Conservation (phyloP, 495 filamentous ascomycete species). For the Peziza echinospora region DNA sequence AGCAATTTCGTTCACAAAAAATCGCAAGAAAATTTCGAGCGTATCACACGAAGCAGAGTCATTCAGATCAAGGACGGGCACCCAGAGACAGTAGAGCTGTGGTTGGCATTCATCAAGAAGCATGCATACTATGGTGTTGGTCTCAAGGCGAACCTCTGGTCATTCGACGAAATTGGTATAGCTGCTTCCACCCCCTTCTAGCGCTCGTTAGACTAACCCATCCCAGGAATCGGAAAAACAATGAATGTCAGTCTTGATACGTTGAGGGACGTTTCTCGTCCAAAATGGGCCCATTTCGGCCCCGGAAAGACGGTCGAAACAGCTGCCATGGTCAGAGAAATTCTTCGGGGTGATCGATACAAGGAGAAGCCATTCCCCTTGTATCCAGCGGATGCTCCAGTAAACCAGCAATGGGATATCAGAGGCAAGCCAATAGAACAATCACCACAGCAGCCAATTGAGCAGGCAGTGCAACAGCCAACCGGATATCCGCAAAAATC, state of each 20-base stretch:
- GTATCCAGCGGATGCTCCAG: background rate
- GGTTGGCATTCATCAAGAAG: slow-evolving; percentile 79
- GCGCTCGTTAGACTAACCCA: background rate
- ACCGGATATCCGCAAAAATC: background rate
- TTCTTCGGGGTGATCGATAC: slow-evolving; percentile 31
- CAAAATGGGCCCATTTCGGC: slow-evolving; percentile 43
- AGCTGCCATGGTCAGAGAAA: slow-evolving; percentile 32
- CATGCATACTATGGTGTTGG: slow-evolving; percentile 83
- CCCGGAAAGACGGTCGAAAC: slow-evolving; percentile 29
- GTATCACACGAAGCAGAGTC: slow-evolving; percentile 62
- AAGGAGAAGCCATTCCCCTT: slow-evolving; percentile 2
- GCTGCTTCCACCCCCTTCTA: background rate
- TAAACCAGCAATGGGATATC: background rate
- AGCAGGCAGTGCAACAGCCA: background rate
- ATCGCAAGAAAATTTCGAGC: slow-evolving; percentile 90
- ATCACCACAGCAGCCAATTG: background rate
- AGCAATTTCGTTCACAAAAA: slow-evolving; percentile 90
- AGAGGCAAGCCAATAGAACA: background rate
- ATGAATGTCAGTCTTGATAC: slow-evolving; percentile 40
- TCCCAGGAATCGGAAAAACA: slow-evolving; percentile 38
- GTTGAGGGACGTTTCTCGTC: slow-evolving; percentile 35
- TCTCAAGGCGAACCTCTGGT: slow-evolving; percentile 97
- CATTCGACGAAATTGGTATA: slow-evolving; percentile 36
- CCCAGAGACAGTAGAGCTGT: slow-evolving; percentile 66
- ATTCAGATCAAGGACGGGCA: slow-evolving; percentile 90